Conservation (phyloP, 1,139 yeast species). For the Taphrina wiesneri region DNA sequence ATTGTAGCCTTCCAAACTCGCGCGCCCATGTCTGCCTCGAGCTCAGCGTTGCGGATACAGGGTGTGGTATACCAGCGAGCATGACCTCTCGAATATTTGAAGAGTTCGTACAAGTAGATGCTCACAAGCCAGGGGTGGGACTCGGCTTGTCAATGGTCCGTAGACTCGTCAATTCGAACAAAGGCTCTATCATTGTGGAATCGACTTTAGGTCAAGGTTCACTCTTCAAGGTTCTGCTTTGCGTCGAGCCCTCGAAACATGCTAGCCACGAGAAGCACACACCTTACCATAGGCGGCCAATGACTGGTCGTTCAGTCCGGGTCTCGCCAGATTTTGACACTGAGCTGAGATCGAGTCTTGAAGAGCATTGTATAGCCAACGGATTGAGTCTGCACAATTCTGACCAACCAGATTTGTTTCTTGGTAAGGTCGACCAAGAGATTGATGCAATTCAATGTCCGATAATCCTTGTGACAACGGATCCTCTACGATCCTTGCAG, state of each 20-base stretch:
- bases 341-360: not conserved
- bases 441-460: not conserved
- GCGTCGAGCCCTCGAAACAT: constrained; percentile 6
- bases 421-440: not conserved
- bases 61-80: constrained; percentile 82
- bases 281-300: not conserved
- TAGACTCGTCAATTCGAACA: constrained; percentile 2
- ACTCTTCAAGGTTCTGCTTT: constrained; percentile 1
- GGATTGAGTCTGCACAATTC: not conserved
- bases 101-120: constrained; percentile 89
- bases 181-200: constrained; percentile 1
- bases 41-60: constrained; percentile 75
- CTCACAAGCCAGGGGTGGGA: constrained; percentile 62
- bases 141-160: constrained; percentile 21
- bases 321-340: not conserved
- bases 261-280: not conserved
- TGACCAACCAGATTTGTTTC: not conserved
- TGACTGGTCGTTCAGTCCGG: not conserved
- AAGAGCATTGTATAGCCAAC: not conserved
- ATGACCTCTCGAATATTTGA: constrained; percentile 76
- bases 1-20: not conserved
- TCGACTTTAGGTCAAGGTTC: not conserved
- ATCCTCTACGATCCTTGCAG: not conserved
- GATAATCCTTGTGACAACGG: not conserved
- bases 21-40: constrained; percentile 43